Evolutionary conservation across 176 grass and related monocot genomes (phyloP), one percentile per base, ranked within the genome.

Genomic region (Zea luxurians): DNA sequence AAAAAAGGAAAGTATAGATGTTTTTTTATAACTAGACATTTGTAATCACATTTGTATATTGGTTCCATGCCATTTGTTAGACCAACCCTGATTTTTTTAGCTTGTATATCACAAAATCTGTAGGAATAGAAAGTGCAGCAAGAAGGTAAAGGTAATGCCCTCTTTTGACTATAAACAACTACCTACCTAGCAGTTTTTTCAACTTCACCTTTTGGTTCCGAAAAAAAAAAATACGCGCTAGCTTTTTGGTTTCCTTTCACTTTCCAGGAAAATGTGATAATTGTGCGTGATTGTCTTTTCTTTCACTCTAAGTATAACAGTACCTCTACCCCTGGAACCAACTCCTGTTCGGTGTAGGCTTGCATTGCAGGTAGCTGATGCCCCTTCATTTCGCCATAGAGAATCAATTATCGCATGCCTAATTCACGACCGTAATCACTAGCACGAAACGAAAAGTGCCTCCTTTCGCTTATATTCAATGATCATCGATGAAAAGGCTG

Each of bases 401-500:
- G 4, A 61, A 53, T 5, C 9, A 62, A 44, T 47, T 13, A 21
- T 15, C 64, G 21, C 27, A 62, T 62, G 55, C 37, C 6, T 16
- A 76, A 47, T 73, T 74, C 21, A 62, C 9, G 75, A 74, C 46
- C 37, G 5, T 61, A 68, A 8, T 58, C 12, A 59, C 13, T 63
- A 57, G 15, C 66, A 72, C 47, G 41, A 66, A 44, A 40, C 2
- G 2, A 27, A 27, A 27, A 52, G 34, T 20, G 53, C 13, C 20
- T 57, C 35, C 3, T 77, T 49, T 44, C 61, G 38, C 44, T 43
- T 74, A 8, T 66, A 8, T 66, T 12, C 40, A 66, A 36, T 70
- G 76, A 63, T 48, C n/a, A 15, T 2, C 17, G 68, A 80, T 76
- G 34, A 75, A 79, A 79, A 55, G 10, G 6, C 50, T 63, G 21